Evolutionary conservation across 2,329 filamentous ascomycete genomes (phyloP).

Genomic region (Aspergillus pseudoglaucus): DNA sequence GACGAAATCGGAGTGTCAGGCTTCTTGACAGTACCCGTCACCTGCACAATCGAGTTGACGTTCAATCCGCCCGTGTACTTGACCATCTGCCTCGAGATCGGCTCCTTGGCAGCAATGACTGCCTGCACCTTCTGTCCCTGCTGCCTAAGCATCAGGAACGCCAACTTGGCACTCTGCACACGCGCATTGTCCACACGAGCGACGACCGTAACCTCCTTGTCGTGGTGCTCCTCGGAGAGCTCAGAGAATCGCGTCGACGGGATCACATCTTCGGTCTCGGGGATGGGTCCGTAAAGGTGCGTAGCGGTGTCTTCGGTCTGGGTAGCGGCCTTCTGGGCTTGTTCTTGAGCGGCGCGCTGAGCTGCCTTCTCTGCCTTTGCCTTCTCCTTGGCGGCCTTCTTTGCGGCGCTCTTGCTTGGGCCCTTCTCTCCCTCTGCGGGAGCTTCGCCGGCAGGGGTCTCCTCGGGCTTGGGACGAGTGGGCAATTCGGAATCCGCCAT

Average conservation of each 20-base stretch:
- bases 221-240: slow-evolving; percentile 55
- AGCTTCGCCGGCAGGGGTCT: slow-evolving; percentile 21
- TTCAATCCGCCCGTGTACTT: slow-evolving; percentile 75
- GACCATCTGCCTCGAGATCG: slow-evolving; percentile 79
- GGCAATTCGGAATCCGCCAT: slow-evolving; percentile 37
- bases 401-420: slow-evolving; percentile 68
- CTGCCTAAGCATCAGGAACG: slow-evolving; percentile 78
- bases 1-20: slow-evolving; percentile 84
- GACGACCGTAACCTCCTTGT: slow-evolving; percentile 67
- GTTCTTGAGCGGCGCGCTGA: slow-evolving; percentile 66
- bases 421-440: slow-evolving; percentile 31
- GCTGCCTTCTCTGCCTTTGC: slow-evolving; percentile 76
- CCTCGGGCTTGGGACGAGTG: slow-evolving; percentile 34
- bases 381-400: slow-evolving; percentile 85
- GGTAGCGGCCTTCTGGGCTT: slow-evolving; percentile 59
- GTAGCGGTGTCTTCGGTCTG: slow-evolving; percentile 55
- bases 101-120: slow-evolving; percentile 59
- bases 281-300: slow-evolving; percentile 72
- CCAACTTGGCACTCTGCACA: slow-evolving; percentile 84
- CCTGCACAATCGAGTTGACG: slow-evolving; percentile 72
- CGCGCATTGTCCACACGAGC: slow-evolving; percentile 82
- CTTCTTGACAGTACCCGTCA: slow-evolving; percentile 75
- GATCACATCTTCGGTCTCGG: slow-evolving; percentile 52
- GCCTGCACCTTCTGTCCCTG: slow-evolving; percentile 77
- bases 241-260: slow-evolving; percentile 54